Evolutionary conservation across 108 stramenopile genomes (phyloP), one percentile per base, ranked within the genome.

Genomic region (Skeletonema potamos): DNA sequence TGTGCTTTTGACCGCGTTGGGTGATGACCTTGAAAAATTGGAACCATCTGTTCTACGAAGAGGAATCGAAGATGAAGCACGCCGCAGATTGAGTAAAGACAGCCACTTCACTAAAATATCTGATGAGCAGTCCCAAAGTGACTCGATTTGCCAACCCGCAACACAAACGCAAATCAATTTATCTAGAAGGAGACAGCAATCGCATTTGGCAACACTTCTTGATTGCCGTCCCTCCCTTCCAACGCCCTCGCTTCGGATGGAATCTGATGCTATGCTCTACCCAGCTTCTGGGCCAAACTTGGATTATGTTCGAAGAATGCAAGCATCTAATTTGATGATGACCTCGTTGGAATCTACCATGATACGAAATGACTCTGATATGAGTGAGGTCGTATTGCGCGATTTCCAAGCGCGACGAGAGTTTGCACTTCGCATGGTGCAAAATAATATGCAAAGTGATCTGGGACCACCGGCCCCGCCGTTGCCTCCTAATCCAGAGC

Each of bases 1-100:
- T 27, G 68, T 62, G 3, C 43, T 77, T 12, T 32, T 77, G 10
- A 64, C 68, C 4, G 76, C 56, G 18, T 54, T 77, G n/a, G 68
- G 36, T 27, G 34, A 60, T 36, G 61, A 68, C 22, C 37, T 68
- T n/a, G 66, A n/a, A 27, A 63, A 77, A 36, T 37, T 62, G 56
- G 54, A 77, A 20, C 20, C 18, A 8, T 24, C 48, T 41, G 2
- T 15, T 41, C 0, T 41, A n/a, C 39, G 4, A 24, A 51, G 9
- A 51, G 48, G 6, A 22, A 22, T 22, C 20, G 22, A 51, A 22
- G 48, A 51, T 51, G 48, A 51, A 51, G 15, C n/a, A 22, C 48
- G 15, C 1, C 48, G 48, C 22, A 51, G 48, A 51, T 6, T 22
- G 22, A 51, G 48, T 24, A 51, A 51, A 22, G 48, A 51, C 6